Evolutionary conservation across 257 asterid species (phyloP).

Genomic region (Solanum appendiculatum): DNA sequence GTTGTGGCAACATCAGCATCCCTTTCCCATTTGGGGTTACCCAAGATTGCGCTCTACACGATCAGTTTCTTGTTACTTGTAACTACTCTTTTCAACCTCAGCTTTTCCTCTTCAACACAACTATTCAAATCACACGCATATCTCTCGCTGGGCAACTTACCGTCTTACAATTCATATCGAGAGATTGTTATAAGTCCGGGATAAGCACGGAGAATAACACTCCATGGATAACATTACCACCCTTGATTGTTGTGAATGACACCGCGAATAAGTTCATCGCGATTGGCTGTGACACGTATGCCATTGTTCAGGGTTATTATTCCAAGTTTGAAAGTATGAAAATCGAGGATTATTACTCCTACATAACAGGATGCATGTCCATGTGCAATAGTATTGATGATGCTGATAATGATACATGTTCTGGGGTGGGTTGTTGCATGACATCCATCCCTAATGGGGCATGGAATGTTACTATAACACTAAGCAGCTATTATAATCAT

Average conservation of each 20-base stretch:
- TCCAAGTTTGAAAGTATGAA: too few species aligned
- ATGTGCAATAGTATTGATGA: neutral
- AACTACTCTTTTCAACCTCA: neutral
- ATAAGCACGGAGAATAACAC: accelerated
- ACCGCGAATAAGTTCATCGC: slow-evolving; percentile 21
- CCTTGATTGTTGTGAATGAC: neutral
- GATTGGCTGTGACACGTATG: slow-evolving; percentile 24
- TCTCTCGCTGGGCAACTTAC: slow-evolving; percentile 9
- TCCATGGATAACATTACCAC: accelerated
- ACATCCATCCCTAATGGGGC: slow-evolving; percentile 11
- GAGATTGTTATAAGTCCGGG: neutral
- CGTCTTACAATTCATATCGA: neutral
- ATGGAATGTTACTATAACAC: neutral
- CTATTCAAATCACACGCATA: neutral
- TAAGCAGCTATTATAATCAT: neutral
- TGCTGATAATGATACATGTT: neutral
- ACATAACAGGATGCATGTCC: slow-evolving; percentile 26
- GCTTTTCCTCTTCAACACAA: neutral
- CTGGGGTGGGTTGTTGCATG: slow-evolving; percentile 30
- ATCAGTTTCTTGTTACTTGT: neutral
- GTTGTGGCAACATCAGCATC: slow-evolving; percentile 16
- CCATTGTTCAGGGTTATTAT: neutral
- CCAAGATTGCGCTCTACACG: neutral
- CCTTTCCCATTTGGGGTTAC: slow-evolving; percentile 31
- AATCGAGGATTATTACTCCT: neutral